Conservation (phyloP, 257 asterid genomes). For the Ehretia macrophylla region DNA sequence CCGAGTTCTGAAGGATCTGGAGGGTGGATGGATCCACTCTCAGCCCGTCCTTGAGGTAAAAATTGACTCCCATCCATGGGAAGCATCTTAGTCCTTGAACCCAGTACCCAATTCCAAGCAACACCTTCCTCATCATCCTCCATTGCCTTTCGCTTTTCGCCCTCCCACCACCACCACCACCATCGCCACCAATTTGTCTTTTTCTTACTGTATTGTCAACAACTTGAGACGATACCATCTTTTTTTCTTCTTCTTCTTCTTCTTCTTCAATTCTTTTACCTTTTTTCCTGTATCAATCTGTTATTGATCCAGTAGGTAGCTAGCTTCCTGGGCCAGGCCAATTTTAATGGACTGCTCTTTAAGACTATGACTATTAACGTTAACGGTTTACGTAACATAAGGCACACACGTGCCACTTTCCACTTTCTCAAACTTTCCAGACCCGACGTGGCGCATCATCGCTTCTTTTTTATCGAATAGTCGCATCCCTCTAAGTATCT, state of each 20-base stretch:
- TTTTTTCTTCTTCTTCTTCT: background rate
- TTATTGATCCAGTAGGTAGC: too few relatives aligned
- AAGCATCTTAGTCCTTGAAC: conserved; percentile 94
- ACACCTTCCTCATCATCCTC: conserved; percentile 41
- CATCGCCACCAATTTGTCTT: background rate
- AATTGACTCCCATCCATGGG: conserved; percentile 92
- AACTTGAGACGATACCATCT: background rate
- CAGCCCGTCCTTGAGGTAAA: conserved; percentile 85
- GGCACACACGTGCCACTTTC: background rate
- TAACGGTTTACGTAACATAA: too few relatives aligned
- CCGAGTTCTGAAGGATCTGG: conserved; percentile 89
- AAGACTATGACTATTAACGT: too few relatives aligned
- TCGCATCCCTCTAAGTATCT: too few relatives aligned
- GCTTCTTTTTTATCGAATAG: too few relatives aligned
- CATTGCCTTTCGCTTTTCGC: conserved; percentile 1
- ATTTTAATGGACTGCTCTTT: too few relatives aligned
- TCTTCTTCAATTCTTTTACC: too few relatives aligned
- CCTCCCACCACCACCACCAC: background rate
- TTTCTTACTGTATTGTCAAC: background rate
- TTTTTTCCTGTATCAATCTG: too few relatives aligned
- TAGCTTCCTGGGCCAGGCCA: too few relatives aligned
- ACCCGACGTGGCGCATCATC: background rate
- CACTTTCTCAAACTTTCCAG: background rate
- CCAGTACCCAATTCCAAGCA: conserved; percentile 79
- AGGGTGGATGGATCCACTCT: conserved; percentile 74